phyloP scores from a whole-genome alignment of 805 yeast genomes.

The Torulaspora quercuum region DNA sequence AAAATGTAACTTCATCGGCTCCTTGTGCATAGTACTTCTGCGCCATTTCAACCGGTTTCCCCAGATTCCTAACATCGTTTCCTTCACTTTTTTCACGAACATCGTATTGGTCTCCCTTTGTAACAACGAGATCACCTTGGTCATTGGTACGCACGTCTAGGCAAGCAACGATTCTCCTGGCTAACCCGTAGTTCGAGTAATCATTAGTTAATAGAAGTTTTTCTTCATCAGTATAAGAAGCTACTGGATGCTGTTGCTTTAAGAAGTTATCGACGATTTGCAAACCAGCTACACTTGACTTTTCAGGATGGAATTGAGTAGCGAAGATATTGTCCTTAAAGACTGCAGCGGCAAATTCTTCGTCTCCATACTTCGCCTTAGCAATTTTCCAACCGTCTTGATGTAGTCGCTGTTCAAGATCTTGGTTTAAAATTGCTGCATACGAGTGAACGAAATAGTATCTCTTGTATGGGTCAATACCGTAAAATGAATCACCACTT shows the following conservation, averaged over 20 bases:
- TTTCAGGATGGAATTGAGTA: conserved; percentile 99
- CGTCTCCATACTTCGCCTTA: conserved; percentile 67
- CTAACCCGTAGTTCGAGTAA: conserved; percentile 57
- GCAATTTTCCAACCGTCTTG: conserved; percentile 68
- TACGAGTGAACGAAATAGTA: conserved; percentile 95
- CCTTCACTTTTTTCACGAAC: conserved; percentile 74
- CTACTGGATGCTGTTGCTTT: conserved; percentile 33
- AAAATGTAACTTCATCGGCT: conserved; percentile 93
- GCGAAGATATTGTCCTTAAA: conserved; percentile 78
- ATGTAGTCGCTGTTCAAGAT: conserved; percentile 32
- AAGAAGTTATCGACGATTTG: conserved; percentile 71
- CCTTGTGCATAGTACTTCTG: conserved; percentile 88
- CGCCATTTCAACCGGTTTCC: conserved; percentile 95
- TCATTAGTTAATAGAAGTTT: conserved; percentile 32
- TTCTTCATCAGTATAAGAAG: conserved; percentile 26
- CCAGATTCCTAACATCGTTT: conserved; percentile 78
- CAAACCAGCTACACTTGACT: conserved; percentile 89
- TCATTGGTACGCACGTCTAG: conserved; percentile 96
- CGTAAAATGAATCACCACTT: conserved; percentile 44
- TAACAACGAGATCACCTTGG: conserved; percentile 90
- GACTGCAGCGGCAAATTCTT: conserved; percentile 79
- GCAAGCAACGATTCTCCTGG: conserved; percentile 93
- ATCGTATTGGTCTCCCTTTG: conserved; percentile 98
- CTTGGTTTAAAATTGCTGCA: conserved; percentile 62
- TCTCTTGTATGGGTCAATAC: conserved; percentile 61